Conservation (phyloP, 2,329 filamentous ascomycete species). For the Plectosphaerella cucumerina region DNA sequence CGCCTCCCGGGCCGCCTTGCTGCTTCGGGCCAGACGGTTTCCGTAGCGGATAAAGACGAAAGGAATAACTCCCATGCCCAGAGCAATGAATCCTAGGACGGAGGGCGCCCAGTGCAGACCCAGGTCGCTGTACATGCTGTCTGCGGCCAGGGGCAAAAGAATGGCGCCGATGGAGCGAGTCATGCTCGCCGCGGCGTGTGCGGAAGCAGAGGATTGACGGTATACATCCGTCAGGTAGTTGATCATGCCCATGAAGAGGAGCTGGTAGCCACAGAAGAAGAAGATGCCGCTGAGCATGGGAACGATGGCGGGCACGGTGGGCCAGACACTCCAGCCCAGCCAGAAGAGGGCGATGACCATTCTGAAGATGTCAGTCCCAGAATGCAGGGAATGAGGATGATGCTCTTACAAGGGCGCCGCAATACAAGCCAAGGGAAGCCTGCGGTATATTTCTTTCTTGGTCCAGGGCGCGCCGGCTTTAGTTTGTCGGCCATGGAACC, state of each 20-base stretch:
- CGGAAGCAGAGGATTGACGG: conserved; percentile 27
- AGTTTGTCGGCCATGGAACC: conserved; percentile 19
- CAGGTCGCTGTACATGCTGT: conserved; percentile 24
- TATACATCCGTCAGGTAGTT: conserved; percentile 30
- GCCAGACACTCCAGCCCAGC: conserved; percentile 56
- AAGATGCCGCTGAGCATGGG: conserved; percentile 37
- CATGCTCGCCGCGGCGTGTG: conserved; percentile 26
- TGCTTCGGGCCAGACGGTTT: conserved; percentile 21
- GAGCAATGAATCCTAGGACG: conserved; percentile 23
- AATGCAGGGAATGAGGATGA: conserved; percentile 30
- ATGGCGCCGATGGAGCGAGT: conserved; percentile 27
- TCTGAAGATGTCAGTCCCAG: conserved; percentile 32
- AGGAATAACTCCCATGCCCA: conserved; percentile 25
- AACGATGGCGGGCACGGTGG: conserved; percentile 22
- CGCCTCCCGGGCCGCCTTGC: conserved; percentile 9
- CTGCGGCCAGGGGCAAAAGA: conserved; percentile 25
- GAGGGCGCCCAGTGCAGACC: conserved; percentile 31
- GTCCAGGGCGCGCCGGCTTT: conserved; percentile 24
- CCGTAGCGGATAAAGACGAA: conserved; percentile 27
- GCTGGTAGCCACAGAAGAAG: conserved; percentile 31
- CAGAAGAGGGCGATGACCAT: conserved; percentile 55
- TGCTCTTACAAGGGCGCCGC: conserved; percentile 55
- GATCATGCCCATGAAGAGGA: conserved; percentile 29
- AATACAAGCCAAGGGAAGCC: conserved; percentile 44
- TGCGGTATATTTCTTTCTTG: conserved; percentile 24